Percentiles rank a stretch among this genome's conserved stretches.
phyloP scores from a whole-genome alignment of 495 filamentous ascomycete genomes.

The Schizothecium vesticola region DNA sequence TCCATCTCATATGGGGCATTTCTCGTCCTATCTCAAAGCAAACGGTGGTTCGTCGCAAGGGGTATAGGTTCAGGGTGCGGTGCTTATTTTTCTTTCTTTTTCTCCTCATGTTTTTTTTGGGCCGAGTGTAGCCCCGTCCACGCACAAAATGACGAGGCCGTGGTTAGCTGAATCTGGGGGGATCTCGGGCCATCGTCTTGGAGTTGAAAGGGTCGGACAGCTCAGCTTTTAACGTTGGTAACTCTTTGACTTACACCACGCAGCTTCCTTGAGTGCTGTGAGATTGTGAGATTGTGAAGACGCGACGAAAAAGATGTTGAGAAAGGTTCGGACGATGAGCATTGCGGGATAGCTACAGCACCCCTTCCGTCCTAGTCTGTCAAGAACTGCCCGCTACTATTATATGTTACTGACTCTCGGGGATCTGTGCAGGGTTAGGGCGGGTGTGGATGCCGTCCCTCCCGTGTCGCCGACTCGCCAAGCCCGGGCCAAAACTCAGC shows the following conservation, averaged over 20 bases:
- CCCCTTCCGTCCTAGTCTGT: too few species aligned
- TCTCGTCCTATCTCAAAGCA: neutral
- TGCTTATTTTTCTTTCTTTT: neutral
- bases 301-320: neutral
- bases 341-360: neutral
- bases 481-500: neutral
- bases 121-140: neutral
- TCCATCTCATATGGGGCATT: neutral
- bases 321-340: neutral
- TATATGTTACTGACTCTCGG: neutral
- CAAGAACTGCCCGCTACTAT: neutral
- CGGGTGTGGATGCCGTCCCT: constrained; percentile 24
- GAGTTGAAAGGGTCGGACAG: neutral
- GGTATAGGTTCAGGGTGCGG: neutral
- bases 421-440: neutral
- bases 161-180: neutral
- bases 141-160: neutral
- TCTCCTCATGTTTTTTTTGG: neutral
- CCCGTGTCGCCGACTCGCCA: neutral
- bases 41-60: neutral
- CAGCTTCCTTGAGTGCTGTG: neutral
- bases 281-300: neutral
- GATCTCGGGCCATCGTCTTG: neutral
- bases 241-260: neutral
- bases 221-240: neutral